These are phyloP conservation scores for Beauveria australis DNA, from an alignment of 2,329 filamentous ascomycete genomes.

Conservation along the genomic window DNA sequence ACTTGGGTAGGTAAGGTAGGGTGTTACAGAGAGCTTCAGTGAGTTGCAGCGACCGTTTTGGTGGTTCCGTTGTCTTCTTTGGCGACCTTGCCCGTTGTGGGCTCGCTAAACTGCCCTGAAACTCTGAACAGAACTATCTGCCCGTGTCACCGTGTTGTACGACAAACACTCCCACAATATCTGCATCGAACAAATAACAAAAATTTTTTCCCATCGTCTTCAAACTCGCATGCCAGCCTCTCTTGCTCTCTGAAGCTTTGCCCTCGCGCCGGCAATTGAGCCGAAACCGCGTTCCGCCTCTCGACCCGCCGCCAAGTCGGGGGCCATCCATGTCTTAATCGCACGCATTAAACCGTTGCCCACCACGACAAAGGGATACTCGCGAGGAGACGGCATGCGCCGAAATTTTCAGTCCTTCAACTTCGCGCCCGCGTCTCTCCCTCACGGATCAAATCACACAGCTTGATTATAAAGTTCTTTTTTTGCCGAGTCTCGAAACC, in stretches of 20 bases:
- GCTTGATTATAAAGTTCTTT: background rate
- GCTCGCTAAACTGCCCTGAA: background rate
- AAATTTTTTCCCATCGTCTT: background rate
- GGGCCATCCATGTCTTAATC: conserved; percentile 1
- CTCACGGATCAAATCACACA: background rate
- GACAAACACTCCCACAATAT: background rate
- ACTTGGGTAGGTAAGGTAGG: too few species aligned
- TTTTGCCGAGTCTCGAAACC: background rate
- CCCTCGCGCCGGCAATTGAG: background rate
- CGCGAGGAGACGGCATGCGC: background rate
- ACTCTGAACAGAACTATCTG: background rate
- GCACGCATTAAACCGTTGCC: background rate
- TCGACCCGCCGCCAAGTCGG: conserved; percentile 1
- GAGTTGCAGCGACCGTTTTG: background rate
- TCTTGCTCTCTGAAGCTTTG: background rate
- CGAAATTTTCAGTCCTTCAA: background rate
- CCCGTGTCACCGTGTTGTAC: background rate
- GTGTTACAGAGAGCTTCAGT: background rate
- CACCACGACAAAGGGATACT: background rate
- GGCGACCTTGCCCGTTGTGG: background rate
- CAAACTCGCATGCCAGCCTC: background rate
- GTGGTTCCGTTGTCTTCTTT: background rate
- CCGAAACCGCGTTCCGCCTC: background rate
- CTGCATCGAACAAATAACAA: background rate
- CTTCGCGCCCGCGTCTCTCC: background rate